phyloP scores from a whole-genome alignment of 2,329 filamentous ascomycete genomes.

The Ustulina deusta region DNA sequence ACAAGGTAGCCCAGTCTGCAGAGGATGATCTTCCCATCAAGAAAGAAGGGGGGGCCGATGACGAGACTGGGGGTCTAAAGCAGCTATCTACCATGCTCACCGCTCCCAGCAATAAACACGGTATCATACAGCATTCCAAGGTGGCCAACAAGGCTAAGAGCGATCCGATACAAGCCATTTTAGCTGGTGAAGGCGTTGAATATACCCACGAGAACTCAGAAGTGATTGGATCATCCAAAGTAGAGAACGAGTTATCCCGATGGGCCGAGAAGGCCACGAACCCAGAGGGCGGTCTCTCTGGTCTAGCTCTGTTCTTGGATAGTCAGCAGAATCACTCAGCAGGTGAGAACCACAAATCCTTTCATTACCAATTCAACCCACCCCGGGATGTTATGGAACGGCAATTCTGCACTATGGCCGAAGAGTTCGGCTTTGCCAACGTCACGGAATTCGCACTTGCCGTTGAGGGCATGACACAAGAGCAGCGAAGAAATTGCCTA shows the following conservation, averaged over 20 bases:
- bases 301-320: slow-evolving; percentile 69
- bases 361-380: slow-evolving; percentile 73
- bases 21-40: slow-evolving; percentile 62
- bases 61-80: slow-evolving; percentile 75
- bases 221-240: slow-evolving; percentile 89
- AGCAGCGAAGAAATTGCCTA: slow-evolving; percentile 80
- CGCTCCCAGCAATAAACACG: slow-evolving; percentile 60
- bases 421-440: slow-evolving; percentile 78
- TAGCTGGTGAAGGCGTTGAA: slow-evolving; percentile 87
- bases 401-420: slow-evolving; percentile 93
- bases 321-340: slow-evolving; percentile 57
- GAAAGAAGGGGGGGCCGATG: slow-evolving; percentile 61
- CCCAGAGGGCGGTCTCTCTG: slow-evolving; percentile 61
- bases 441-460: slow-evolving; percentile 88
- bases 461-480: slow-evolving; percentile 91
- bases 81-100: slow-evolving; percentile 74
- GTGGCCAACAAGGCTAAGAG: slow-evolving; percentile 59
- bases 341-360: slow-evolving; percentile 36
- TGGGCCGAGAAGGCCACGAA: slow-evolving; percentile 73
- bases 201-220: slow-evolving; percentile 98
- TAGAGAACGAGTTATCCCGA: slow-evolving; percentile 87
- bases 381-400: slow-evolving; percentile 78
- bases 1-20: slow-evolving; percentile 66
- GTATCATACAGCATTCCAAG: slow-evolving; percentile 52
- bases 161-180: slow-evolving; percentile 88